These are phyloP conservation scores for Rutstroemia sydowiana DNA, from an alignment of 2,329 filamentous ascomycete genomes.

Conservation along the genomic window DNA sequence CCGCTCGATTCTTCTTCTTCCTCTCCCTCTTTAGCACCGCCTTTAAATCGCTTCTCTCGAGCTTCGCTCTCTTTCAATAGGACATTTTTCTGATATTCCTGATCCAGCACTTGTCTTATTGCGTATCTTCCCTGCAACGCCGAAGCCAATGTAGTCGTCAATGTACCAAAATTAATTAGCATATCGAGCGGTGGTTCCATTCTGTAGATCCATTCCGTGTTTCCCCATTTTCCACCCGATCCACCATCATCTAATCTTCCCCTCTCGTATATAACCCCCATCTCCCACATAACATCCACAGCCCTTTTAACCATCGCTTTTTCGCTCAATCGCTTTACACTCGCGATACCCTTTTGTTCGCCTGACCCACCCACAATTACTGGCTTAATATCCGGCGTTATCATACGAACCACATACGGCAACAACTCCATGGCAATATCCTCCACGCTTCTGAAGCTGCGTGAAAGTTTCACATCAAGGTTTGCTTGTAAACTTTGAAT, in stretches of 20 bases:
- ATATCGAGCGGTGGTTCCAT: slow-evolving; percentile 91
- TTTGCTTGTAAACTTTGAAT: slow-evolving; percentile 69
- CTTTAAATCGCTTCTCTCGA: slow-evolving; percentile 56
- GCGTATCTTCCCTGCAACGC: slow-evolving; percentile 79
- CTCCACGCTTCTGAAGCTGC: slow-evolving; percentile 72
- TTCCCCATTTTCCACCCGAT: slow-evolving; percentile 44
- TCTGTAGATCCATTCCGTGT: slow-evolving; percentile 72
- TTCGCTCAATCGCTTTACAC: slow-evolving; percentile 81
- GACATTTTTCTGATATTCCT: slow-evolving; percentile 74
- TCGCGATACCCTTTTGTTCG: slow-evolving; percentile 61
- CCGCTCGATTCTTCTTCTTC: slow-evolving; percentile 7
- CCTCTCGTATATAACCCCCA: slow-evolving; percentile 74
- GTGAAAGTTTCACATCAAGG: slow-evolving; percentile 61
- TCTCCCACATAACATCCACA: slow-evolving; percentile 73
- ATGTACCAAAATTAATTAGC: slow-evolving; percentile 66
- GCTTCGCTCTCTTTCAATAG: slow-evolving; percentile 57
- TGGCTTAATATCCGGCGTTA: slow-evolving; percentile 85
- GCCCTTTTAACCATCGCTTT: slow-evolving; percentile 73
- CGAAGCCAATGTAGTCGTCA: slow-evolving; percentile 42
- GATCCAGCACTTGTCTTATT: slow-evolving; percentile 85
- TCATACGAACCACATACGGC: slow-evolving; percentile 74
- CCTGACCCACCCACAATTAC: slow-evolving; percentile 72
- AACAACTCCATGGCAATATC: slow-evolving; percentile 75
- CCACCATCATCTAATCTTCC: slow-evolving; percentile 58
- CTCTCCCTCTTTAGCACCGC: slow-evolving; percentile 36